Evolutionary conservation across 768 basidiomycete genomes (phyloP), one percentile per base, ranked within the genome.

Genomic region (Cyathus striatus): DNA sequence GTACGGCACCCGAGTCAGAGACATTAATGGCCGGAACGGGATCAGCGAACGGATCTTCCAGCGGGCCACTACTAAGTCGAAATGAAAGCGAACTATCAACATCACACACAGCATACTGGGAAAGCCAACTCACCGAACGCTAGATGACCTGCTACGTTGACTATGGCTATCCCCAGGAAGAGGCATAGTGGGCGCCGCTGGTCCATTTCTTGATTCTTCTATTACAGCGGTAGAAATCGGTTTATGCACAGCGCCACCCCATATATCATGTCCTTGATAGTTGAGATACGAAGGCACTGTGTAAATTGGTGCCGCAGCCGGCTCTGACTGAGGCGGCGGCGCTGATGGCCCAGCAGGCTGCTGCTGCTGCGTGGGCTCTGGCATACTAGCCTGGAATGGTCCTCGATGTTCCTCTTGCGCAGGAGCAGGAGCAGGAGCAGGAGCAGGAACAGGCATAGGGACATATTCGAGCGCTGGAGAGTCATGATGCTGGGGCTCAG

Each of bases 21-120:
- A 60, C 47, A 12, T 55, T 49, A 21, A 65, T 59, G 32, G 43
- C 51, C 4, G 60, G 61, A 10, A 41, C 47, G 32, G 65, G 65
- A 41, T 69, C 65, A 10, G 58, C 59, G 38, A 66, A 69, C 1
- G 63, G 65, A 48, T 68, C 58, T 27, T 39, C 42, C 10, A 24
- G 49, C 20, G 48, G 55, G 21, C 39, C 46, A 42, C 38, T 35
- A 34, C 35, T 32, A 34, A 33, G 37, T 16, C 13, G 14, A 37
- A 39, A 30, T 21, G 23, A 40, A 23, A 16, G n/a, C n/a, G n/a
- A n/a, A n/a, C n/a, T n/a, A n/a, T n/a, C n/a, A n/a, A n/a, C n/a
- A n/a, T n/a, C n/a, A n/a, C n/a, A n/a, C n/a, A n/a, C n/a, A n/a
- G n/a, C n/a, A n/a, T n/a, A n/a, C n/a, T n/a, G n/a, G 20, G 18